Evolutionary conservation across 225 moss, liverwort and hornwort genomes (phyloP).

Genomic region (Physcomitrium patens): DNA sequence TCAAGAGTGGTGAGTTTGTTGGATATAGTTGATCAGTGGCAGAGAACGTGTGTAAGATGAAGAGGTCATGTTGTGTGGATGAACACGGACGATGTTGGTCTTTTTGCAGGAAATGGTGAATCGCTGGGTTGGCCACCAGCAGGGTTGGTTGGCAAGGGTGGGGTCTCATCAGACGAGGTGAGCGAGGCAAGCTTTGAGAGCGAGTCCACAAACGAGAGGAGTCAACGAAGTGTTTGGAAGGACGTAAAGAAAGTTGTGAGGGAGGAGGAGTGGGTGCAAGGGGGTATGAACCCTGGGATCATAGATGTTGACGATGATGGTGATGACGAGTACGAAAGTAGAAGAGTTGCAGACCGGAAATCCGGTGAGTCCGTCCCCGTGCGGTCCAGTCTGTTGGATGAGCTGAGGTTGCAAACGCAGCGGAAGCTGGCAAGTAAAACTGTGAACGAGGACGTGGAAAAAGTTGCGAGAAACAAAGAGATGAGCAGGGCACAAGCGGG

Average conservation of each 20-base stretch:
- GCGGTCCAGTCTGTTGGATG: constrained; percentile 64
- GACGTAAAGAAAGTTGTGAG: constrained; percentile 35
- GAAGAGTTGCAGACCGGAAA: constrained; percentile 37
- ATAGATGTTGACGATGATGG: constrained; percentile 55
- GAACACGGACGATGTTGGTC: background rate
- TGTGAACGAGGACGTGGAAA: constrained; percentile 36
- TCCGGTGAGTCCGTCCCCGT: constrained; percentile 26
- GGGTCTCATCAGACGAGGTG: constrained; percentile 1
- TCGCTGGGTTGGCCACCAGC: constrained; percentile 21
- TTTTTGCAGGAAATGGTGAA: constrained; percentile 17
- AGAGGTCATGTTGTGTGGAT: background rate
- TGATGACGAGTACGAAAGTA: constrained; percentile 24
- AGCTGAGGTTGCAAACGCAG: constrained; percentile 75
- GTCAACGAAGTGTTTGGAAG: constrained; percentile 38
- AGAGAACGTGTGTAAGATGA: background rate
- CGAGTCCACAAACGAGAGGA: constrained; percentile 3
- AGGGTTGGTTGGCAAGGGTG: constrained; percentile 12
- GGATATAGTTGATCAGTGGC: background rate
- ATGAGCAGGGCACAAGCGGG: background rate
- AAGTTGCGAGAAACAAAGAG: constrained; percentile 19
- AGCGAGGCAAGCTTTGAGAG: constrained; percentile 19
- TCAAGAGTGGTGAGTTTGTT: background rate
- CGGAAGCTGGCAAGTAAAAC: constrained; percentile 35
- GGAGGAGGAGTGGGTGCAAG: constrained; percentile 46
- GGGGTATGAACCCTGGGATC: constrained; percentile 59